Base-by-base conservation (phyloP, 148 eudicot species). In the Drosera capensis region DNA sequence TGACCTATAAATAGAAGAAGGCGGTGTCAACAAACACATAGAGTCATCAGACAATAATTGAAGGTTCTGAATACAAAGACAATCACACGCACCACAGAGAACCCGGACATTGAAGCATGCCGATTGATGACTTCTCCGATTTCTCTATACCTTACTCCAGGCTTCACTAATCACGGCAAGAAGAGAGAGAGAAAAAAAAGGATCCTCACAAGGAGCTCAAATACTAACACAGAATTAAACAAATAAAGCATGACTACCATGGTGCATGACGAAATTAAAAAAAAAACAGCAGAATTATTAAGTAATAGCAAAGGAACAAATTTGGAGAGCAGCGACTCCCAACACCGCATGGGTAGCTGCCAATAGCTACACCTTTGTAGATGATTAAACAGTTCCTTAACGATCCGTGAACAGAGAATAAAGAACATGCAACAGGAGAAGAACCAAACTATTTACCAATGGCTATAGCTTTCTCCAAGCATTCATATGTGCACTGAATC, bases 401-500 rank as follows among this genome's bases (percentile, higher is more conserved):
- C 31, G 6, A 28, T 4, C 4, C 9, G 6, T 21, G 9, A 18
- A 44, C 20, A 46, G 20, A 43, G 35, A 14, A 28, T 8, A 35
- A 25, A 28, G 9, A 28, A 43, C 20, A 30, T 20, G 23, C 26
- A 51, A 46, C 14, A 14, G 34, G 37, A 14, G 21, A 9, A 3
- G 11, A 4, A 34, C 11, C n/a, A 9, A 34, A 44, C 46, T 46
- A 65, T 76, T 40, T 54, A 84, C 97, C 97, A 21, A 71, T 63
- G 41, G 95, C 67, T 60, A 90, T 90, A 53, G 95, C 99, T 62
- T 90, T 90, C 62, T 90, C 99, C 82, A 90, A 65, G 68, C 99
- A 90, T 58, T 85, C 95, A 62, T 81, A 90, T 53, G 99, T 78
- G 66, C 94, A 67, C 53, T 80, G 80, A 40, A 90, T 86, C 68